Evolutionary conservation across 495 filamentous ascomycete genomes (phyloP).

Genomic region (Aspergillus nidulans): DNA sequence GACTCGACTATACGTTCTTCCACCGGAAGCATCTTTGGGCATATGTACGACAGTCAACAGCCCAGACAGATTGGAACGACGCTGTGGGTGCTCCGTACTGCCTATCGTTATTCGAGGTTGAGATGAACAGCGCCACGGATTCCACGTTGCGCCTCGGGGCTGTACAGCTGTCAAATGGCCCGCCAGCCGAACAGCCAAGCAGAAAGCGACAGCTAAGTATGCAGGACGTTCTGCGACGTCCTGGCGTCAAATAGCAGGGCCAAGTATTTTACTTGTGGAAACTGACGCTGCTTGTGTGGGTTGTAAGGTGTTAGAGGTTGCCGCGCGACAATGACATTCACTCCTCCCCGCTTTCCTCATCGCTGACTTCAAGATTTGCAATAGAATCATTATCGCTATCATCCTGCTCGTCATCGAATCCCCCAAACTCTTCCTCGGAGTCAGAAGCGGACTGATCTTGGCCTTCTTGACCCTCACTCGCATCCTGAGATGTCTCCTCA

Average conservation of each 20-base stretch:
- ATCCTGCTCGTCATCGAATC: slow-evolving; percentile 30
- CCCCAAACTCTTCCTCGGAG: slow-evolving; percentile 36
- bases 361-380: slow-evolving; percentile 40
- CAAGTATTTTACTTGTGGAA: background rate
- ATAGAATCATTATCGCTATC: slow-evolving; percentile 35
- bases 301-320: background rate
- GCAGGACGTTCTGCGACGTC: background rate
- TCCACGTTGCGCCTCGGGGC: background rate
- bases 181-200: background rate
- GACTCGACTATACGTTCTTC: background rate
- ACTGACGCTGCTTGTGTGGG: background rate
- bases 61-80: background rate
- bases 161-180: slow-evolving; percentile 5
- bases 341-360: slow-evolving; percentile 42
- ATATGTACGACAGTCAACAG: slow-evolving; percentile 1
- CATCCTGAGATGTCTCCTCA: slow-evolving; percentile 34
- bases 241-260: background rate
- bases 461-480: slow-evolving; percentile 20
- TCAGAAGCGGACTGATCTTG: slow-evolving; percentile 24
- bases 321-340: slow-evolving; percentile 16
- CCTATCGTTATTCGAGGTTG: slow-evolving; percentile 1
- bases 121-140: slow-evolving; percentile 4
- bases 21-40: slow-evolving; percentile 3
- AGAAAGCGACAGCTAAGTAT: background rate
- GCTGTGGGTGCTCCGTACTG: slow-evolving; percentile 5